phyloP scores from a whole-genome alignment of 73 alveolate species.

The Symbiodinium natans region DNA sequence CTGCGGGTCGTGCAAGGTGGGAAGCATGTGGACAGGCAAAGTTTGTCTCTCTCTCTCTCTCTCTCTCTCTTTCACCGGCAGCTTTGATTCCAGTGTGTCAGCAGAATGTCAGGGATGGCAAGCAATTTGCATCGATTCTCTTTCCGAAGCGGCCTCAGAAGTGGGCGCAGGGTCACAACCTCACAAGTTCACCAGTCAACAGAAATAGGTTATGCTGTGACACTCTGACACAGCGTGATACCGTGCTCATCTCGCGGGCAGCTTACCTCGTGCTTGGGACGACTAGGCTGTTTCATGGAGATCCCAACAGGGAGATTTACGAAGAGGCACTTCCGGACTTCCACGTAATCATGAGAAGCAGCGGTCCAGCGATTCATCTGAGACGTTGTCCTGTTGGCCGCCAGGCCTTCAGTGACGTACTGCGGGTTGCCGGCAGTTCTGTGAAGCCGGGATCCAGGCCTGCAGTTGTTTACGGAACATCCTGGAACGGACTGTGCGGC shows the following conservation, averaged over 20 bases:
- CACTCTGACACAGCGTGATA: too few relatives aligned
- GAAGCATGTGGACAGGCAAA: not conserved
- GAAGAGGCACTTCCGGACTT: slow-evolving; percentile 49
- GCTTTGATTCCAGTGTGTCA: too few relatives aligned
- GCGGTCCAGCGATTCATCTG: not conserved
- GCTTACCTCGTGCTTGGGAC: not conserved
- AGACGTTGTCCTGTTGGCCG: not conserved
- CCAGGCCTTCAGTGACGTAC: slow-evolving; percentile 64
- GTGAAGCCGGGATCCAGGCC: slow-evolving; percentile 64
- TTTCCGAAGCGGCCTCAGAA: slow-evolving; percentile 22
- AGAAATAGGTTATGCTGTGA: too few relatives aligned
- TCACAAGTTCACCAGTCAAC: too few relatives aligned
- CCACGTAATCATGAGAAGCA: too few relatives aligned
- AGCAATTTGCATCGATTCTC: slow-evolving; percentile 52
- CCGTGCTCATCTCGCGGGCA: not conserved
- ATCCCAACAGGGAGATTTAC: slow-evolving; percentile 23
- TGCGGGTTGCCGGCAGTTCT: slow-evolving; percentile 65
- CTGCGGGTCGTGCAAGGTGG: slow-evolving; percentile 86
- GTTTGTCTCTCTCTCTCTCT: too few relatives aligned
- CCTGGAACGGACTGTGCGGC: too few relatives aligned
- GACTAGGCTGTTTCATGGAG: slow-evolving; percentile 56
- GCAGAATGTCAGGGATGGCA: slow-evolving; percentile 85
- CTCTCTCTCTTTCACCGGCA: too few relatives aligned
- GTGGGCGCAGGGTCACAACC: too few relatives aligned
- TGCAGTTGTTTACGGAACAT: not conserved